Conservation (phyloP, 23 red algal species). For the Gracilariopsis chorda region DNA sequence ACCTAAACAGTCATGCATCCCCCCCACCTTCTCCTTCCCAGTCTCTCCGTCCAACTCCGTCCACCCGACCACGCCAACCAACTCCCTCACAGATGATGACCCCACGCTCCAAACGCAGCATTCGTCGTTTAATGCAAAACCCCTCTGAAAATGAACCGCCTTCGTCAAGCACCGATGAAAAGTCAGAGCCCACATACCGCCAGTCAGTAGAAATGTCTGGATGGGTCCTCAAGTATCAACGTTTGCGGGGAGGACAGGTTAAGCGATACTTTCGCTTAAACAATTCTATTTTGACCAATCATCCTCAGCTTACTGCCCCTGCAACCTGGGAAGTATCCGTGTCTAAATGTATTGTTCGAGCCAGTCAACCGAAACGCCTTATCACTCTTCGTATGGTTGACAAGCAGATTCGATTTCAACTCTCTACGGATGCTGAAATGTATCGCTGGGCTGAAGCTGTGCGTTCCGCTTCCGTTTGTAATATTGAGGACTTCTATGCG, state of each 20-base stretch:
- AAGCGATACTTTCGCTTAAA: slow-evolving; percentile 37
- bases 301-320: slow-evolving; percentile 27
- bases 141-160: not conserved
- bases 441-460: slow-evolving; percentile 40
- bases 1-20: too few species aligned
- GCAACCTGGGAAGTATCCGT: slow-evolving; percentile 58
- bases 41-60: too few species aligned
- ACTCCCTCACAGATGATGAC: too few species aligned
- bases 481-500: slow-evolving; percentile 60
- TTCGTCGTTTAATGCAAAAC: not conserved
- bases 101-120: not conserved
- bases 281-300: slow-evolving; percentile 40
- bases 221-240: slow-evolving; percentile 55
- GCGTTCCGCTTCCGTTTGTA: slow-evolving; percentile 22
- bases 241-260: not conserved
- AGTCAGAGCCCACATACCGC: slow-evolving; percentile 25
- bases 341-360: slow-evolving; percentile 52
- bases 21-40: too few species aligned
- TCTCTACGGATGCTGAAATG: slow-evolving; percentile 33
- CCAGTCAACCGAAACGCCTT: slow-evolving; percentile 1
- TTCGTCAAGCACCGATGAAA: not conserved
- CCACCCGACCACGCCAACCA: too few species aligned
- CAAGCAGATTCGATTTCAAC: slow-evolving; percentile 45
- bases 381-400: slow-evolving; percentile 21
- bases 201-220: slow-evolving; percentile 59